phyloP scores from a whole-genome alignment of 495 filamentous ascomycete species.

The Annulohypoxylon nitens region DNA sequence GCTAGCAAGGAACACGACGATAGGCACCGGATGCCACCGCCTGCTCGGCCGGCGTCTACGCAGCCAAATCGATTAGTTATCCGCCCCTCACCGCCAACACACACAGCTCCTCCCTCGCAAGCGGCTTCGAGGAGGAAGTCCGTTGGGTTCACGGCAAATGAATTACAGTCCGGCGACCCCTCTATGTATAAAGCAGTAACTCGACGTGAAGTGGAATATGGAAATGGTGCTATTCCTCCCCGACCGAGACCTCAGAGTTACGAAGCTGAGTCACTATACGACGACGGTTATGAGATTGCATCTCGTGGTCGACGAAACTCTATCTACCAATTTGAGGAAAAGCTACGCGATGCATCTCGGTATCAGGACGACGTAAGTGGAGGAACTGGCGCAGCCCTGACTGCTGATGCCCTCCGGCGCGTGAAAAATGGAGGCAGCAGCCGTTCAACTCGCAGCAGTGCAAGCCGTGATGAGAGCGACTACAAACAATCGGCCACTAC shows the following conservation, averaged over 20 bases:
- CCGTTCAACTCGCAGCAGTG: constrained; percentile 65
- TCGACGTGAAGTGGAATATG: constrained; percentile 49
- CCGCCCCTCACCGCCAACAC: constrained; percentile 52
- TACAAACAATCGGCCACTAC: constrained; percentile 67
- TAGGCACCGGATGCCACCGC: constrained; percentile 56
- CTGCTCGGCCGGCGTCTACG: constrained; percentile 58
- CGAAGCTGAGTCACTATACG: constrained; percentile 46
- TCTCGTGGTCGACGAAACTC: constrained; percentile 49
- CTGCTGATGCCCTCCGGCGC: constrained; percentile 63
- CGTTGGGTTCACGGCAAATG: constrained; percentile 54
- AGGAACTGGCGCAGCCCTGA: constrained; percentile 59
- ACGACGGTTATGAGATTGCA: constrained; percentile 41
- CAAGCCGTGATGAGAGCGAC: constrained; percentile 69
- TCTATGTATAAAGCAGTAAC: constrained; percentile 54
- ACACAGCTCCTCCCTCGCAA: constrained; percentile 45
- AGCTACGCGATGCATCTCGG: constrained; percentile 58
- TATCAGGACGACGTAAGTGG: constrained; percentile 66
- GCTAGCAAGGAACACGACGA: constrained; percentile 55
- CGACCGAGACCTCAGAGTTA: constrained; percentile 43
- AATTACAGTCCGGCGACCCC: constrained; percentile 45
- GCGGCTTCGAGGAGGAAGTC: constrained; percentile 49
- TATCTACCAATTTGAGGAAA: constrained; percentile 61
- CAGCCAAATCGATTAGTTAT: constrained; percentile 53
- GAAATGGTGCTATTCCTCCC: constrained; percentile 44
- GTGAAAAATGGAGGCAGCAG: constrained; percentile 62